These are phyloP conservation scores for Fraxinus sp. DNA, from an alignment of 305 asterid species.

Conservation along the genomic window DNA sequence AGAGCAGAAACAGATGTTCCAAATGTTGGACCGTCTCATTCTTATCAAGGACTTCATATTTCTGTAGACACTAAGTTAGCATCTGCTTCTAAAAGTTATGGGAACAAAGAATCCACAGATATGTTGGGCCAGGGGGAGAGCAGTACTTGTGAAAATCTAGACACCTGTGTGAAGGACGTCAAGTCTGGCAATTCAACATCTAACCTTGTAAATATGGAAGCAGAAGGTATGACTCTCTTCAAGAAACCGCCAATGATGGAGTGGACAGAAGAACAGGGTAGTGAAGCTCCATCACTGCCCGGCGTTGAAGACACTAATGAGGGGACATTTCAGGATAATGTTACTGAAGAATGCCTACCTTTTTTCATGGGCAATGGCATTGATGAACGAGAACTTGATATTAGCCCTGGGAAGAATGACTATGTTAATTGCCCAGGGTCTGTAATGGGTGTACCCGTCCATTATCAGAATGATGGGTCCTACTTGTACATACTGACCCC, in stretches of 20 bases:
- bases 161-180: slow-evolving; percentile 26
- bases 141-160: slow-evolving; percentile 24
- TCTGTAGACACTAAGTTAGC: slow-evolving; percentile 12
- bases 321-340: slow-evolving; percentile 32
- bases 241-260: slow-evolving; percentile 64
- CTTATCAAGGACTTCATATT: slow-evolving; percentile 20
- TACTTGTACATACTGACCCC: slow-evolving; percentile 77
- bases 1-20: slow-evolving; percentile 26
- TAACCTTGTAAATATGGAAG: slow-evolving; percentile 31
- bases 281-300: slow-evolving; percentile 27
- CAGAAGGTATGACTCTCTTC: slow-evolving; percentile 49
- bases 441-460: slow-evolving; percentile 65
- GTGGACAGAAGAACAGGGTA: slow-evolving; percentile 42
- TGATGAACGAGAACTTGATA: slow-evolving; percentile 35
- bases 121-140: slow-evolving; percentile 27
- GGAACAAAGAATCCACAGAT: slow-evolving; percentile 22
- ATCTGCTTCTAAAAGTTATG: slow-evolving; percentile 15
- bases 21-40: slow-evolving; percentile 18
- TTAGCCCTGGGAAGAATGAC: slow-evolving; percentile 31
- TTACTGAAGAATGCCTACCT: slow-evolving; percentile 45
- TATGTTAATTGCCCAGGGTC: slow-evolving; percentile 34
- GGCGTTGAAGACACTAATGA: slow-evolving; percentile 20
- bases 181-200: slow-evolving; percentile 30
- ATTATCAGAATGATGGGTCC: slow-evolving; percentile 84
- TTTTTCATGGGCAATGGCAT: slow-evolving; percentile 48